These are phyloP conservation scores for Pleoardoris graminearum DNA, from an alignment of 2,329 filamentous ascomycete species.

Conservation along the genomic window DNA sequence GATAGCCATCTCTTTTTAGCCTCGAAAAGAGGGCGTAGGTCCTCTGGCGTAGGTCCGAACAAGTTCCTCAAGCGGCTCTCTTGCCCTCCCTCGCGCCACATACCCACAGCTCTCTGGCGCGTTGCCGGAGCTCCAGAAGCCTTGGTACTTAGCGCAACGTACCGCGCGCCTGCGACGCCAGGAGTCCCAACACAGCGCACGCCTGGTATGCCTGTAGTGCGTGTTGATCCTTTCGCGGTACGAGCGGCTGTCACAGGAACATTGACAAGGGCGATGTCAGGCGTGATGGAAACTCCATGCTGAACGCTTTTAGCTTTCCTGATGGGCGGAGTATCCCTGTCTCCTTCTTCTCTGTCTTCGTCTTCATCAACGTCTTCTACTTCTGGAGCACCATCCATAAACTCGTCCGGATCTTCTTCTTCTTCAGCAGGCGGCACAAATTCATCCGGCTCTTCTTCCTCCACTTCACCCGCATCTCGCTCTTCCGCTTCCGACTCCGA, in stretches of 20 bases:
- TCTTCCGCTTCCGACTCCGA: constrained; percentile 9
- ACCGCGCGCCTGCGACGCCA: neutral
- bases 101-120: constrained; percentile 33
- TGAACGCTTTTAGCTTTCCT: constrained; percentile 39
- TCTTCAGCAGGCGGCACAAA: constrained; percentile 23
- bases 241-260: neutral
- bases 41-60: constrained; percentile 56
- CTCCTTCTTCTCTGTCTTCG: constrained; percentile 25
- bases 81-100: constrained; percentile 38
- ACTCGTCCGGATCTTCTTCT: constrained; percentile 31
- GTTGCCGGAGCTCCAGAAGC: constrained; percentile 9
- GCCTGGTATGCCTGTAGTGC: neutral
- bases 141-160: neutral
- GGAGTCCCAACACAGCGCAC: neutral
- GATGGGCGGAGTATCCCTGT: constrained; percentile 25
- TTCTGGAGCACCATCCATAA: constrained; percentile 31
- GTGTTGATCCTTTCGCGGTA: neutral
- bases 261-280: constrained; percentile 12
- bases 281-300: constrained; percentile 14
- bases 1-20: constrained; percentile 57
- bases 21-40: constrained; percentile 53
- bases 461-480: constrained; percentile 9
- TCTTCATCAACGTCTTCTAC: constrained; percentile 27
- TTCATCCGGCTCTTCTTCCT: constrained; percentile 24
- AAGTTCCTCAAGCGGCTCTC: constrained; percentile 52